phyloP scores from a whole-genome alignment of 2,329 filamentous ascomycete species.

The Diplodia seriata region DNA sequence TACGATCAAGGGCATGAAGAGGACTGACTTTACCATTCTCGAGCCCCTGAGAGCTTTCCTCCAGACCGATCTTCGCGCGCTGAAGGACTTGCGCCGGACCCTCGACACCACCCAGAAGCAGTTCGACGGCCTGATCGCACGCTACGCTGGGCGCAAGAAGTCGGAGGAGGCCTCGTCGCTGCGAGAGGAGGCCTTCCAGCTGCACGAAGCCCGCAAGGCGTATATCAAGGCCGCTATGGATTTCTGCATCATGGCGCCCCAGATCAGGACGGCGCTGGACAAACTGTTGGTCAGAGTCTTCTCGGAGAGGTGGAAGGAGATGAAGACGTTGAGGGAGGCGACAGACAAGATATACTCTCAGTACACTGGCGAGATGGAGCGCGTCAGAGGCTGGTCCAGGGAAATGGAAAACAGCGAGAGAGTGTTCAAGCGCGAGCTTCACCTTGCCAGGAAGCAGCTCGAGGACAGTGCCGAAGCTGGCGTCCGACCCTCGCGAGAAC shows the following conservation, averaged over 20 bases:
- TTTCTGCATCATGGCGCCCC: conserved; percentile 86
- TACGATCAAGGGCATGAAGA: conserved; percentile 74
- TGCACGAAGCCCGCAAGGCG: conserved; percentile 88
- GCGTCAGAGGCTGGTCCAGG: conserved; percentile 88
- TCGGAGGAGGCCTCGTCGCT: conserved; percentile 91
- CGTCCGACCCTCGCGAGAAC: conserved; percentile 83
- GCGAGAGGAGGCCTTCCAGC: conserved; percentile 92
- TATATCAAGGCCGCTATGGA: conserved; percentile 95
- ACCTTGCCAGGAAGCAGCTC: conserved; percentile 79
- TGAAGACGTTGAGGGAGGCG: conserved; percentile 73
- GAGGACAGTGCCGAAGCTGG: conserved; percentile 75
- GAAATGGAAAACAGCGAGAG: conserved; percentile 93
- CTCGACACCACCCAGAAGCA: conserved; percentile 82
- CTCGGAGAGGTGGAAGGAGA: conserved; percentile 86
- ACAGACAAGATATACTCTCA: conserved; percentile 67
- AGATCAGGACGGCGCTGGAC: conserved; percentile 83
- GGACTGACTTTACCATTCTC: conserved; percentile 76
- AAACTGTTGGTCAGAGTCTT: conserved; percentile 85
- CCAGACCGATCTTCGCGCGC: conserved; percentile 76
- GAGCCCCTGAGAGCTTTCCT: conserved; percentile 85
- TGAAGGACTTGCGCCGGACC: conserved; percentile 81
- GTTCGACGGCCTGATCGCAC: conserved; percentile 80
- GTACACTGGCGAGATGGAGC: conserved; percentile 83
- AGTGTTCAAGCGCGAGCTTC: conserved; percentile 80
- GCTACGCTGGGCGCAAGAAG: conserved; percentile 86